These are phyloP conservation scores for Coniosporium tulheliwenetii DNA, from an alignment of 2,329 filamentous ascomycete genomes.

Conservation along the genomic window DNA sequence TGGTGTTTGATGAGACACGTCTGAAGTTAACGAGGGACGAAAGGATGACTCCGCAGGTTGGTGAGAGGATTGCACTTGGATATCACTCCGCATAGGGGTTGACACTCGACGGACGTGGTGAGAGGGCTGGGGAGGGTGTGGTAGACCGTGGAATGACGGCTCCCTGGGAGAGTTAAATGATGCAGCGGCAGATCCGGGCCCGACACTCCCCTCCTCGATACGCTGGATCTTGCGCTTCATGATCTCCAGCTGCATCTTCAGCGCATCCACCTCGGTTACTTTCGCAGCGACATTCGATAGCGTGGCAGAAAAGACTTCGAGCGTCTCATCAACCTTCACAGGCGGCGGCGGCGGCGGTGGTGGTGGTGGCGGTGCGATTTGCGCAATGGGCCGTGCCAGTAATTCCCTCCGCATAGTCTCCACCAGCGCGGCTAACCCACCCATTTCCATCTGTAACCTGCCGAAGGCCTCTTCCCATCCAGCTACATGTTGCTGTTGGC, in stretches of 20 bases:
- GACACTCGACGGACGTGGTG: too few species aligned
- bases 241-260: slow-evolving; percentile 31
- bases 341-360: not conserved
- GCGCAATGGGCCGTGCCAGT: slow-evolving; percentile 4
- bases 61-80: too few species aligned
- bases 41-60: too few species aligned
- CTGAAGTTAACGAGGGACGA: too few species aligned
- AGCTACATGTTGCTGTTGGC: too few species aligned
- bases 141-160: too few species aligned
- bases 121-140: too few species aligned
- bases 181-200: not conserved
- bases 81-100: too few species aligned
- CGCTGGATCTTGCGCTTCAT: slow-evolving; percentile 29
- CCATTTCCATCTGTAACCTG: slow-evolving; percentile 24
- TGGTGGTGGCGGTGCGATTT: not conserved
- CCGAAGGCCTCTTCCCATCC: slow-evolving; percentile 18
- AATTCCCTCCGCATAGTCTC: slow-evolving; percentile 20
- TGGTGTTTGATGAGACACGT: slow-evolving; percentile 1
- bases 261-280: slow-evolving; percentile 28
- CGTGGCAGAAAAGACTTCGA: slow-evolving; percentile 28
- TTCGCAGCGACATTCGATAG: slow-evolving; percentile 23
- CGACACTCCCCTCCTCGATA: slow-evolving; percentile 15
- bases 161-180: too few species aligned
- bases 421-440: slow-evolving; percentile 15
- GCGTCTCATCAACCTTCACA: slow-evolving; percentile 9